Evolutionary conservation across 139 green algal genomes (phyloP), one percentile per base, ranked within the genome.

Genomic region (Chlamydomonas asymmetrica): DNA sequence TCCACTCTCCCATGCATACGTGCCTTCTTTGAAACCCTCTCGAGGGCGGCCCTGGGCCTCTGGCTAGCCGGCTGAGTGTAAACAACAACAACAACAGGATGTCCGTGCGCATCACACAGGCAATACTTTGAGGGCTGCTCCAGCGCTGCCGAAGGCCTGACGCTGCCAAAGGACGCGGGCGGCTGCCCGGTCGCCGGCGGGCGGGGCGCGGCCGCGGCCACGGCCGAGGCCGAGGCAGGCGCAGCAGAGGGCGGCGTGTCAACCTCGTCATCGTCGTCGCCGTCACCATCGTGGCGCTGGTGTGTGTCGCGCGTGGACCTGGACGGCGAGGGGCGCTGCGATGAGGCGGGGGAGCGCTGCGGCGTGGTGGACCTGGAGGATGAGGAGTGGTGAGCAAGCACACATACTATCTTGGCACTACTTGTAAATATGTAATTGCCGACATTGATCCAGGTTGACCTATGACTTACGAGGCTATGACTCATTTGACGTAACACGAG

Each of bases 351-450:
- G 1, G 89, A 69, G 23, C 43, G 62, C 32, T 54, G 91, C 63
- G 32, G 75, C 48, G 70, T 87, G 1, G 37, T 91, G 2, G 90
- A 95, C 65, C 56, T 96, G 66, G 80, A 84, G 23, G 66, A 83
- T 0, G 67, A 76, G 4, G 90, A 96, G 64, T 92, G 88, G 81
- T 85, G 74, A 64, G 80, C 52, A 5, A 34, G 32, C n/a, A n/a
- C n/a, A n/a, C n/a, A n/a, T n/a, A n/a, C n/a, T n/a, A n/a, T n/a
- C n/a, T n/a, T n/a, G n/a, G n/a, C n/a, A n/a, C n/a, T n/a, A n/a
- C n/a, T n/a, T n/a, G n/a, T n/a, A n/a, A n/a, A n/a, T n/a, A n/a
- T n/a, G n/a, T n/a, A n/a, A n/a, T n/a, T n/a, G n/a, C n/a, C n/a
- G n/a, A n/a, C n/a, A n/a, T n/a, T n/a, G n/a, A n/a, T n/a, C n/a